phyloP scores from a whole-genome alignment of 2,329 filamentous ascomycete genomes.

The Coleophoma cylindrospora region DNA sequence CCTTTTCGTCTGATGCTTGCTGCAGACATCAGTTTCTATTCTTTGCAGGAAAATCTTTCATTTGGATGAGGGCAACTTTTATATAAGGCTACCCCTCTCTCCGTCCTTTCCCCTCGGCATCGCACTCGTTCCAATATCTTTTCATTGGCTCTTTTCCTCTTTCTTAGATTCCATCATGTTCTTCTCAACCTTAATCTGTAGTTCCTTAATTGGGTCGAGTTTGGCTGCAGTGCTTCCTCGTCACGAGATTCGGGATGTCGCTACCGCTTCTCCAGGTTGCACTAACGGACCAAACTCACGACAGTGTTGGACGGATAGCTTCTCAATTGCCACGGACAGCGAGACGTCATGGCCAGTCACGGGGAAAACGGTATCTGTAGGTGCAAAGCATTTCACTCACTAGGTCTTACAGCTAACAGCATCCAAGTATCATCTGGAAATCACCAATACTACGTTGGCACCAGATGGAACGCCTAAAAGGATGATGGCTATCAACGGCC shows the following conservation, averaged over 20 bases:
- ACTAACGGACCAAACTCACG: neutral
- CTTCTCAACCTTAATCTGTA: too few species aligned
- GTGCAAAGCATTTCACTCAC: neutral
- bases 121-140: too few species aligned
- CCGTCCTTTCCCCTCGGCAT: too few species aligned
- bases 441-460: slow-evolving; percentile 19
- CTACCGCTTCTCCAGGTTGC: neutral
- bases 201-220: too few species aligned
- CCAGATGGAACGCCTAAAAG: slow-evolving; percentile 42
- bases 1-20: too few species aligned
- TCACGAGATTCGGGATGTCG: neutral
- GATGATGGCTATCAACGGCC: slow-evolving; percentile 41
- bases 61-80: too few species aligned
- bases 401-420: neutral
- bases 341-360: slow-evolving; percentile 8
- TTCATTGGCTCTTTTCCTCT: too few species aligned
- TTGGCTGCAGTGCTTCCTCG: neutral
- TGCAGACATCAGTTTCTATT: too few species aligned
- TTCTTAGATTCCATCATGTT: too few species aligned
- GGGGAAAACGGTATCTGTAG: slow-evolving; percentile 3
- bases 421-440: slow-evolving; percentile 17
- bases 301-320: slow-evolving; percentile 6
- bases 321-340: slow-evolving; percentile 7
- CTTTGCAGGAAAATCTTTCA: too few species aligned
- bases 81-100: too few species aligned